A percentile compares a stretch with the other conserved stretches of the same genome.
phyloP scores from a whole-genome alignment of 768 basidiomycete species.

The Suillus decipiens region DNA sequence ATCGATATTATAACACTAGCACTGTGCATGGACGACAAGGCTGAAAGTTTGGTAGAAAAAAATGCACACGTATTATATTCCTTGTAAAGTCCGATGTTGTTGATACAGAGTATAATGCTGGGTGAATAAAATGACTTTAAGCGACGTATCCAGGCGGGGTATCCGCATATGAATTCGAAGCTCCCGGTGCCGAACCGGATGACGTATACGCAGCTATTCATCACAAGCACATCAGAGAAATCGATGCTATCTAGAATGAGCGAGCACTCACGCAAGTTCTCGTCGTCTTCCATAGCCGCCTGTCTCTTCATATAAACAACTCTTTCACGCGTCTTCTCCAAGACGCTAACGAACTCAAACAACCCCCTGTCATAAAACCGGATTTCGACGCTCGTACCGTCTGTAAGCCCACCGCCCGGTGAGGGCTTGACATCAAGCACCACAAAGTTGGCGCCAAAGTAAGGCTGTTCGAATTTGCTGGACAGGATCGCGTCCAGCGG shows the following conservation, averaged over 20 bases:
- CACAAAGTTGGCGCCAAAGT: slow-evolving; percentile 69
- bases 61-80: neutral
- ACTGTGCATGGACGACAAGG: neutral
- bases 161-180: slow-evolving; percentile 23
- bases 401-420: slow-evolving; percentile 61
- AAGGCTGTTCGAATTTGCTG: slow-evolving; percentile 76
- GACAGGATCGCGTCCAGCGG: slow-evolving; percentile 66
- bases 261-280: slow-evolving; percentile 30
- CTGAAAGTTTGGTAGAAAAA: neutral
- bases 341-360: slow-evolving; percentile 69
- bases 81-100: neutral
- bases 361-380: slow-evolving; percentile 67
- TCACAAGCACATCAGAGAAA: neutral
- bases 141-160: slow-evolving; percentile 32
- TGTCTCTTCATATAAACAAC: slow-evolving; percentile 76
- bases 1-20: neutral
- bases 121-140: slow-evolving; percentile 14
- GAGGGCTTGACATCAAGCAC: slow-evolving; percentile 67
- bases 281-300: slow-evolving; percentile 33
- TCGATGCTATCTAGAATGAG: neutral
- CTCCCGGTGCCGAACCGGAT: slow-evolving; percentile 18
- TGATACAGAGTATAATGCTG: slow-evolving; percentile 8
- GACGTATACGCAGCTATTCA: slow-evolving; percentile 32
- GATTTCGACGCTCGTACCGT: slow-evolving; percentile 66
- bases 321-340: slow-evolving; percentile 79